A percentile compares a stretch with the other conserved stretches of the same genome.
phyloP scores from a whole-genome alignment of 2,329 filamentous ascomycete species.

The Claviceps quebecensis region DNA sequence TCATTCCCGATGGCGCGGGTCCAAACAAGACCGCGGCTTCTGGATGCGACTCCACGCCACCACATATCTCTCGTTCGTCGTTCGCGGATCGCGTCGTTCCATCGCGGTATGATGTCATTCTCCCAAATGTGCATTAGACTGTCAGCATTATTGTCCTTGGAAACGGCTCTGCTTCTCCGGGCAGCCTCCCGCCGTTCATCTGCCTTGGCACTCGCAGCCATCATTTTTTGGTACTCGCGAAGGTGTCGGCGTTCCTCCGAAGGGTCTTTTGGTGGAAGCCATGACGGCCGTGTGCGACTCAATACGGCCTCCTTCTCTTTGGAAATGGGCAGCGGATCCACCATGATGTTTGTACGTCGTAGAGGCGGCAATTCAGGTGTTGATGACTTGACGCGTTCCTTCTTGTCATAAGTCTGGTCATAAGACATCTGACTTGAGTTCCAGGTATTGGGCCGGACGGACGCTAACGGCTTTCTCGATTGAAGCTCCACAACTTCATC shows the following conservation, averaged over 20 bases:
- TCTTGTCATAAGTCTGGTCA: slow-evolving; percentile 25
- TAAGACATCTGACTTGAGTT: slow-evolving; percentile 20
- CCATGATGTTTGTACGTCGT: slow-evolving; percentile 64
- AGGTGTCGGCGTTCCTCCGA: slow-evolving; percentile 84
- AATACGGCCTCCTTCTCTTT: slow-evolving; percentile 79
- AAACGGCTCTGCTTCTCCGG: slow-evolving; percentile 35
- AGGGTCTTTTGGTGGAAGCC: slow-evolving; percentile 76
- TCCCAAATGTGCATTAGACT: slow-evolving; percentile 56
- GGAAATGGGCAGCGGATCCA: slow-evolving; percentile 69
- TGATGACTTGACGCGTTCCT: slow-evolving; percentile 48
- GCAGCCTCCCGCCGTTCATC: slow-evolving; percentile 45
- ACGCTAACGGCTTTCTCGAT: slow-evolving; percentile 15
- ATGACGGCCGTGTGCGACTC: slow-evolving; percentile 66
- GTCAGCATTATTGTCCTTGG: slow-evolving; percentile 39
- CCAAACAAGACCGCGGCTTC: slow-evolving; percentile 58
- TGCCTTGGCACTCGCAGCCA: slow-evolving; percentile 47
- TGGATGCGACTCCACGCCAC: slow-evolving; percentile 67
- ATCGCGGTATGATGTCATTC: slow-evolving; percentile 60
- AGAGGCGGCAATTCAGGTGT: slow-evolving; percentile 56
- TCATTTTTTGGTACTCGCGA: slow-evolving; percentile 74
- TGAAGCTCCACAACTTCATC: slow-evolving; percentile 39
- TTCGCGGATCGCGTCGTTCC: slow-evolving; percentile 56
- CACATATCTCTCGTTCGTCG: slow-evolving; percentile 61
- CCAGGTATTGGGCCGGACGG: slow-evolving; percentile 27
- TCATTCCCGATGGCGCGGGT: slow-evolving; percentile 59